Percentiles rank a stretch among this genome's conserved stretches.
Evolutionary conservation across 495 filamentous ascomycete species (phyloP).

Genomic region (Hypoxylon fuscum): DNA sequence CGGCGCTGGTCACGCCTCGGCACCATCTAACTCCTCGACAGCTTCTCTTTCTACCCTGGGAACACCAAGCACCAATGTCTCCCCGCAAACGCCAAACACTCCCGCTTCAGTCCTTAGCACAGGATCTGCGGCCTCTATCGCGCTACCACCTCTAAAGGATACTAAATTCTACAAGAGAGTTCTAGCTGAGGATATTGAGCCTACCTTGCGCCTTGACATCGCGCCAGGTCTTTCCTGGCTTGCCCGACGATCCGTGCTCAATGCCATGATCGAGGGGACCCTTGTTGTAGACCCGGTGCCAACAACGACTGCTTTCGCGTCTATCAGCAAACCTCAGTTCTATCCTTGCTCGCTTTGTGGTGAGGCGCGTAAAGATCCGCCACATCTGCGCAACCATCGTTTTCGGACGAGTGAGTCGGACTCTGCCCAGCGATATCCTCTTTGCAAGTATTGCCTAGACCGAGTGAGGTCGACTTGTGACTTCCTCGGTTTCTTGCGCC

Average conservation of each 20-base stretch:
- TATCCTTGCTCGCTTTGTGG: slow-evolving; percentile 90
- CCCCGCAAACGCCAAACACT: slow-evolving; percentile 62
- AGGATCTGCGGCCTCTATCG: slow-evolving; percentile 43
- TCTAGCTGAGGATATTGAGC: slow-evolving; percentile 90
- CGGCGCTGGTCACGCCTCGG: slow-evolving; percentile 58
- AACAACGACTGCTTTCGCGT: slow-evolving; percentile 53
- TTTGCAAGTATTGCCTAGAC: slow-evolving; percentile 86
- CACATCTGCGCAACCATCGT: slow-evolving; percentile 81
- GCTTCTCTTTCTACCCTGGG: slow-evolving; percentile 52
- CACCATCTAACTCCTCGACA: slow-evolving; percentile 53
- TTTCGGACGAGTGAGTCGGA: slow-evolving; percentile 89
- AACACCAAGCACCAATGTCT: slow-evolving; percentile 49
- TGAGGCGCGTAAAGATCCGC: slow-evolving; percentile 73
- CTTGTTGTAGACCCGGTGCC: slow-evolving; percentile 90
- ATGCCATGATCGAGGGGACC: slow-evolving; percentile 83
- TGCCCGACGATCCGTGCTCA: slow-evolving; percentile 81
- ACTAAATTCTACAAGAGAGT: slow-evolving; percentile 92
- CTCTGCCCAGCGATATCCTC: slow-evolving; percentile 84
- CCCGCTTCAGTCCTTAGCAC: slow-evolving; percentile 57
- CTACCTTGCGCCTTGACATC: slow-evolving; percentile 85
- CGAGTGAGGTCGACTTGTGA: slow-evolving; percentile 90
- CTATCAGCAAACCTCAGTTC: slow-evolving; percentile 64
- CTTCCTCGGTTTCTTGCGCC: slow-evolving; percentile 87
- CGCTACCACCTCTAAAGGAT: slow-evolving; percentile 72
- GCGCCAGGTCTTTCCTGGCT: slow-evolving; percentile 95